Percentiles rank a stretch among this genome's conserved stretches.
Conservation (phyloP, 2,329 filamentous ascomycete genomes). For the Seiridium unicorne region DNA sequence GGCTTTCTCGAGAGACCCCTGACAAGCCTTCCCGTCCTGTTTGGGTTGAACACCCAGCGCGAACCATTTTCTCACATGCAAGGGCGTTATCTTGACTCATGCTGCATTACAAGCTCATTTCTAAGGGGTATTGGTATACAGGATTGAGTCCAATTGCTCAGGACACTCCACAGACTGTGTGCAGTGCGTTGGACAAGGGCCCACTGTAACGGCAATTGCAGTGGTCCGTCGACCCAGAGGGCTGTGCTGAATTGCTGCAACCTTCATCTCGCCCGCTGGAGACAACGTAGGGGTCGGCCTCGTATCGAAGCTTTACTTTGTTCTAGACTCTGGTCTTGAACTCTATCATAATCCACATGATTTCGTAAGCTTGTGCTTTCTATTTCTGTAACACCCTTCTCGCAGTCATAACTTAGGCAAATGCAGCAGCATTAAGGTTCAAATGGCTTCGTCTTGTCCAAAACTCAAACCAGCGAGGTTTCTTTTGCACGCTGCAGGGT, state of each 20-base stretch:
- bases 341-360: not conserved
- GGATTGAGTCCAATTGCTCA: not conserved
- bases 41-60: not conserved
- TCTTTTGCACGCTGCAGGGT: too few relatives aligned
- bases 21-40: slow-evolving; percentile 1
- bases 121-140: not conserved
- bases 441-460: too few relatives aligned
- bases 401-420: too few relatives aligned
- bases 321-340: not conserved
- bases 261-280: not conserved
- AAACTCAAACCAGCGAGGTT: too few relatives aligned
- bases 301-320: not conserved
- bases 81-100: not conserved
- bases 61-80: not conserved
- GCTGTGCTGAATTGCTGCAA: slow-evolving; percentile 1
- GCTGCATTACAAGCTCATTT: not conserved
- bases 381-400: not conserved
- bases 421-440: too few relatives aligned
- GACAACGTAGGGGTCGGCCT: not conserved
- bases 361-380: not conserved
- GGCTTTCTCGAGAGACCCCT: not conserved
- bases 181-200: not conserved
- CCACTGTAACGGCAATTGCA: not conserved
- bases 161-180: not conserved
- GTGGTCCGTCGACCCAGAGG: not conserved